phyloP scores from a whole-genome alignment of 495 filamentous ascomycete species.

The Penicillium cataractarum region DNA sequence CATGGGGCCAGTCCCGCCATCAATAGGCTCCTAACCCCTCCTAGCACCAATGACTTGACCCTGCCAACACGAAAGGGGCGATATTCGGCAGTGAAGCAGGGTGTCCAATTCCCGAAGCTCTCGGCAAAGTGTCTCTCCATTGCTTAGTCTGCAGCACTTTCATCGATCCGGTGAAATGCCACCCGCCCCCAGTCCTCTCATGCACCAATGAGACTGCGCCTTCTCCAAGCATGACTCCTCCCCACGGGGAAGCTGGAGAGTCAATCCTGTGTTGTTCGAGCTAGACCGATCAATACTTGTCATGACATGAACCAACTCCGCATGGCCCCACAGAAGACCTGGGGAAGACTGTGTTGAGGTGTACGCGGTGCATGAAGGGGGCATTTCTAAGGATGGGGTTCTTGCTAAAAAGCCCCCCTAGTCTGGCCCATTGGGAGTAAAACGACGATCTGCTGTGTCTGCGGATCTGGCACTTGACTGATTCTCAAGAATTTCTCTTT shows the following conservation, averaged over 20 bases:
- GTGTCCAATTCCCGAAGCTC: background rate
- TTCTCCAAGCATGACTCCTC: constrained; percentile 6
- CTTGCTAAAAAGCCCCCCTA: constrained; percentile 1
- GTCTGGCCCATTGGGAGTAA: background rate
- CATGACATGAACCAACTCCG: constrained; percentile 11
- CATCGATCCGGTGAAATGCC: background rate
- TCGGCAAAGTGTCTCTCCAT: background rate
- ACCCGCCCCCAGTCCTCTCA: background rate
- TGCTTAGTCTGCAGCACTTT: background rate
- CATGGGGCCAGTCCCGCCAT: background rate
- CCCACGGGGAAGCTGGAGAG: constrained; percentile 10
- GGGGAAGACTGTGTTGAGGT: constrained; percentile 3
- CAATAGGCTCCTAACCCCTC: background rate
- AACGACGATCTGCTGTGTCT: background rate
- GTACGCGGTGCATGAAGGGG: background rate
- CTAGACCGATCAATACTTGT: constrained; percentile 5
- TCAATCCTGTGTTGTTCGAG: constrained; percentile 6
- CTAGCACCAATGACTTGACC: background rate
- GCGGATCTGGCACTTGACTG: background rate
- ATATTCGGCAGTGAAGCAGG: constrained; percentile 3
- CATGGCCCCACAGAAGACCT: constrained; percentile 21
- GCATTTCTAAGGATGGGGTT: background rate
- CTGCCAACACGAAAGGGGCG: background rate
- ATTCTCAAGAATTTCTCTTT: background rate
- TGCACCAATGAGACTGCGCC: background rate